phyloP scores from a whole-genome alignment of 2,329 filamentous ascomycete species.

The Beauveria bassiana region DNA sequence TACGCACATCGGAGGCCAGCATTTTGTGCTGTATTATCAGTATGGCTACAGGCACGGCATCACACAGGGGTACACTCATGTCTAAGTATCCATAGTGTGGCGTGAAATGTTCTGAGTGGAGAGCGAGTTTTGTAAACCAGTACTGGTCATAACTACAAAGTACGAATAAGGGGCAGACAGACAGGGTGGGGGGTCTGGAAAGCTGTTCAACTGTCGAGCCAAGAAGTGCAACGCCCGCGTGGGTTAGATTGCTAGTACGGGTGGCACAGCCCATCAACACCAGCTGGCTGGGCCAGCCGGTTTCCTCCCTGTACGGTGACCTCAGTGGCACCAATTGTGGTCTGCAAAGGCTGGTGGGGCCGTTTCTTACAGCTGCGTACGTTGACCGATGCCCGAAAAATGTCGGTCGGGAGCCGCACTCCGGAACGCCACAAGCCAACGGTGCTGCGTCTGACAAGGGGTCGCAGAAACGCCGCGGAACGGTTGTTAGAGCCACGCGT shows the following conservation, averaged over 20 bases:
- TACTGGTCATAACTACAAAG: too few species aligned
- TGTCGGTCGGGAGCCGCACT: constrained; percentile 12
- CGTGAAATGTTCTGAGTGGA: too few species aligned
- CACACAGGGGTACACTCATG: not conserved
- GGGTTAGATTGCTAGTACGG: not conserved
- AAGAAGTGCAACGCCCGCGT: not conserved
- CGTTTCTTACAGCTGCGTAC: not conserved
- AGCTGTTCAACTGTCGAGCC: not conserved
- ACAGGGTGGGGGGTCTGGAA: not conserved
- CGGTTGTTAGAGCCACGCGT: constrained; percentile 2
- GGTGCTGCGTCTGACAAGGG: constrained; percentile 12
- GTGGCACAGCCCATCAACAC: not conserved
- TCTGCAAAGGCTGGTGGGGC: not conserved
- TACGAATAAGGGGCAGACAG: too few species aligned
- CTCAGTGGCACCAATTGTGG: constrained; percentile 2
- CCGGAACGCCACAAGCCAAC: constrained; percentile 12
- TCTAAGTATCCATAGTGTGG: too few species aligned
- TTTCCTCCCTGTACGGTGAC: not conserved
- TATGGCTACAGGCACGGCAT: not conserved
- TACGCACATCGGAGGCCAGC: not conserved
- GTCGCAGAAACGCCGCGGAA: not conserved
- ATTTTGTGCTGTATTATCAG: not conserved
- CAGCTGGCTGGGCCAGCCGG: not conserved
- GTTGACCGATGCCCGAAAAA: constrained; percentile 10
- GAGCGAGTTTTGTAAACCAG: too few species aligned